Evolutionary conservation across 257 asterid genomes (phyloP).

Genomic region (Forsythia suspensa): DNA sequence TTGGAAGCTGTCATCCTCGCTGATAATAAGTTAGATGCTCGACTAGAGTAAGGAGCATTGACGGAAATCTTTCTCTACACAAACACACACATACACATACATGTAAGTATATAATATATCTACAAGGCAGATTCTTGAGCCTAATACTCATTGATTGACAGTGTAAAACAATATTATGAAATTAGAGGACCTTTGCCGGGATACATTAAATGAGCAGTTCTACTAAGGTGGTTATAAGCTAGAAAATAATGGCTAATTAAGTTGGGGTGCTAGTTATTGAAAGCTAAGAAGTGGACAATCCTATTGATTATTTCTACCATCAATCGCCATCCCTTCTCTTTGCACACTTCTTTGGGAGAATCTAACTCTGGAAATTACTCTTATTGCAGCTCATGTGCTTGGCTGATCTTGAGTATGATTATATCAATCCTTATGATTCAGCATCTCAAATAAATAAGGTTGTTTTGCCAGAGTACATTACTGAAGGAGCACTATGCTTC

Average conservation of each 20-base stretch:
- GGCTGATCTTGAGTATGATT: conserved; percentile 84
- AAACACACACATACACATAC: no score
- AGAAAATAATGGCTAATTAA: background rate
- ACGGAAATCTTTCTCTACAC: no score
- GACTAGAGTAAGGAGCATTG: no score
- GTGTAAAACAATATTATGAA: no score
- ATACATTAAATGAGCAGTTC: background rate
- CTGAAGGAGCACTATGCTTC: conserved; percentile 60
- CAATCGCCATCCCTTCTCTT: conserved; percentile 1
- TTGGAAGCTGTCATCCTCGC: no score
- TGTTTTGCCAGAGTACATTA: conserved; percentile 68
- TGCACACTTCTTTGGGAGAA: conserved; percentile 12
- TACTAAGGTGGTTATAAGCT: conserved; percentile 7
- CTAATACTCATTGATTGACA: no score
- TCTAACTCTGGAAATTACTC: conserved; percentile 23
- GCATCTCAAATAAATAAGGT: conserved; percentile 71
- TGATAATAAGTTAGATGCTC: no score
- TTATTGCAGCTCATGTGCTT: conserved; percentile 81
- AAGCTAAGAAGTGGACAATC: background rate
- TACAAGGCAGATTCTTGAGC: no score
- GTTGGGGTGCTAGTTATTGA: background rate
- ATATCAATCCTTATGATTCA: conserved; percentile 84
- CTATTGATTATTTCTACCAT: background rate
- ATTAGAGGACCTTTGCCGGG: no score
- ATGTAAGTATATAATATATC: no score